Percentiles rank a stretch among this genome's conserved stretches.
Evolutionary conservation across 108 stramenopile species (phyloP).

Genomic region (Cyclotella atomus): DNA sequence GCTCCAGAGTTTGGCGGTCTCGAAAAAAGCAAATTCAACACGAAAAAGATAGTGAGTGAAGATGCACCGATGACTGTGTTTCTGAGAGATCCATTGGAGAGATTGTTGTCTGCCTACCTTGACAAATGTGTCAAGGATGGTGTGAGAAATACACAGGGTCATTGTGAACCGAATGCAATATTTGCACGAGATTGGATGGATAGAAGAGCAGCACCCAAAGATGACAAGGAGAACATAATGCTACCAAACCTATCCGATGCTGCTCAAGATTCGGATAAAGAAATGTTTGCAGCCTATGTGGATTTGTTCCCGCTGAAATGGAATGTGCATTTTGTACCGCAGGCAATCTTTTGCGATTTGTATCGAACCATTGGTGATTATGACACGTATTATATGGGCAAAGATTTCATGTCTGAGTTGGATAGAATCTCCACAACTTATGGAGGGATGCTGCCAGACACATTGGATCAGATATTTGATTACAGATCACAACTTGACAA

Average conservation of each 20-base stretch:
- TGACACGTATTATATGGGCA: conserved; percentile 62
- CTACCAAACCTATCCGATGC: conserved; percentile 13
- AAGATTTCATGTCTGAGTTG: conserved; percentile 39
- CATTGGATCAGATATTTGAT: conserved; percentile 36
- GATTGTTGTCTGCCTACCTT: conserved; percentile 63
- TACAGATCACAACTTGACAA: conserved; percentile 16
- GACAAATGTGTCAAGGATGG: conserved; percentile 57
- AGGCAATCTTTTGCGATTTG: conserved; percentile 60
- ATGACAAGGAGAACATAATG: background rate
- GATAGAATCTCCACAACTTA: conserved; percentile 36
- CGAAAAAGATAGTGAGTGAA: background rate
- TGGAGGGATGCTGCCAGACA: conserved; percentile 16
- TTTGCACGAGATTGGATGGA: conserved; percentile 27
- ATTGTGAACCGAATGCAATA: conserved; percentile 50
- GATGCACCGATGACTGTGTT: conserved; percentile 50
- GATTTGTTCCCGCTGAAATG: conserved; percentile 66
- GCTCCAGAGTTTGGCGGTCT: conserved; percentile 18
- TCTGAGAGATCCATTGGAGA: conserved; percentile 67
- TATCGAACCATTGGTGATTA: conserved; percentile 53
- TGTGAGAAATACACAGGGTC: conserved; percentile 33
- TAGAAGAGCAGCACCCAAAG: background rate
- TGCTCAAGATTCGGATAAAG: conserved; percentile 30
- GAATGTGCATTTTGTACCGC: conserved; percentile 71
- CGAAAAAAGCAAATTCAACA: conserved; percentile 26
- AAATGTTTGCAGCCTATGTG: conserved; percentile 62